A percentile compares a stretch with the other conserved stretches of the same genome.
Evolutionary conservation across 225 moss, liverwort and hornwort genomes (phyloP).

Genomic region (Ulota crispa): DNA sequence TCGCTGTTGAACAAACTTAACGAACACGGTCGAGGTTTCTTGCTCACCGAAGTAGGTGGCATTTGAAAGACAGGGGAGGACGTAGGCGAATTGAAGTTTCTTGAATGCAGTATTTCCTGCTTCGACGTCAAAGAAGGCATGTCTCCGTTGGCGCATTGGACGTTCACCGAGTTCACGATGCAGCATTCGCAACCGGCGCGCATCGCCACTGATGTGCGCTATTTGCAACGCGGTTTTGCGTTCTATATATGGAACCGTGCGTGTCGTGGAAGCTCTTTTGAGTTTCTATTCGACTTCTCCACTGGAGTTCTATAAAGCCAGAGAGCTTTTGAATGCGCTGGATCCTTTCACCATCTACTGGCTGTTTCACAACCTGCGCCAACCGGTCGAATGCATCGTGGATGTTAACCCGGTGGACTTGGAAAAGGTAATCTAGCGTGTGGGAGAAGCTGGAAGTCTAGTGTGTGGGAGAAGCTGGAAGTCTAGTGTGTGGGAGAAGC

Average conservation of each 20-base stretch:
- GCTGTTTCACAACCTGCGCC: conserved; percentile 53
- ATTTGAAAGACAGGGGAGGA: conserved; percentile 39
- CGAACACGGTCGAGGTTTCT: conserved; percentile 19
- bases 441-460: conserved; percentile 52
- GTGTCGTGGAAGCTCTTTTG: conserved; percentile 42
- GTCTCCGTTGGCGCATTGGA: conserved; percentile 46
- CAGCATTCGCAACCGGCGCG: conserved; percentile 55
- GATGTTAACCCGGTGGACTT: conserved; percentile 57
- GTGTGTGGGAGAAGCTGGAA: too few relatives aligned
- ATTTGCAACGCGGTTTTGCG: conserved; percentile 51
- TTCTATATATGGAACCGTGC: conserved; percentile 51
- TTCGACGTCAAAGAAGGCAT: conserved; percentile 50
- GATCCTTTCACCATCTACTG: conserved; percentile 73
- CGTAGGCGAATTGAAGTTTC: conserved; percentile 23
- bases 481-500: conserved; percentile 51
- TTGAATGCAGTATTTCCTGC: conserved; percentile 30
- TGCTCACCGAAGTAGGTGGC: conserved; percentile 30
- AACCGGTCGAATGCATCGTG: conserved; percentile 58
- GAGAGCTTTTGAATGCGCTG: conserved; percentile 61
- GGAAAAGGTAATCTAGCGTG: conserved; percentile 49
- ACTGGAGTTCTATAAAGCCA: conserved; percentile 34
- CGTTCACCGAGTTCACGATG: conserved; percentile 58
- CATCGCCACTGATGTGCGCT: conserved; percentile 45
- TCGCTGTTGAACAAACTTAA: conserved; percentile 22
- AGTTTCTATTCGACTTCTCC: conserved; percentile 39